Base-by-base conservation (phyloP, 148 eudicot species). In the Polygonum aviculare region DNA sequence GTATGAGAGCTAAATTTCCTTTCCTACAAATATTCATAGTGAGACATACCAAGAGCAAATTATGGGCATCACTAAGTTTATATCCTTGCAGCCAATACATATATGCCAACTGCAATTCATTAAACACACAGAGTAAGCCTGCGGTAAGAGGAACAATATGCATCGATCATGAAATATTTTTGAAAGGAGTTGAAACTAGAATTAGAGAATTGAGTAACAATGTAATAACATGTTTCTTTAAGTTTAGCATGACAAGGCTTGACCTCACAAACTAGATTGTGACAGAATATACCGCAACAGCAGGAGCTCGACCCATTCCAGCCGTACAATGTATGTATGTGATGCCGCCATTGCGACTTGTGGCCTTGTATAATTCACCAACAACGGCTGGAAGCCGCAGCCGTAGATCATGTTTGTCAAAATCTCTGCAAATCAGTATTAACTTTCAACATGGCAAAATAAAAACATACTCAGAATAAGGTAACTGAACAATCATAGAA, bases 251-350 rank as follows among this genome's bases (percentile, higher is more conserved):
- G 55, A 51, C 19, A 51, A n/a, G 16, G 57, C n/a, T 51, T 6
- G 15, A 51, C 7, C 7, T 51, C 19, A 51, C 19, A 51, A 51
- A 7, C 7, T 44, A 44, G 47, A 8, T 44, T 36, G 10, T 36
- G 72, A 67, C 38, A 67, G 41, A 38, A 67, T 88, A 75, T 89
- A 95, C 98, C 65, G 98, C 99, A 82, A 81, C 84, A 79, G 93
- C 97, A 81, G 98, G 97, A 76, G 99, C 99, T 86, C 99, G 83
- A 69, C 99, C 99, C 77, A 95, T 88, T 77, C 99, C 99, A 80
- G 99, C 99, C 16, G 99, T 95, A 78, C 99, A 95, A 76, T 95
- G 99, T 76, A 95, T 88, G 81, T 95, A 95, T 72, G 97, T 82
- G 65, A 92, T 83, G 65, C 97, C 97, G 55, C 96, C 94, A 76